These are phyloP conservation scores for Tetracladium maxilliforme DNA, from an alignment of 2,329 filamentous ascomycete genomes.

Conservation along the genomic window DNA sequence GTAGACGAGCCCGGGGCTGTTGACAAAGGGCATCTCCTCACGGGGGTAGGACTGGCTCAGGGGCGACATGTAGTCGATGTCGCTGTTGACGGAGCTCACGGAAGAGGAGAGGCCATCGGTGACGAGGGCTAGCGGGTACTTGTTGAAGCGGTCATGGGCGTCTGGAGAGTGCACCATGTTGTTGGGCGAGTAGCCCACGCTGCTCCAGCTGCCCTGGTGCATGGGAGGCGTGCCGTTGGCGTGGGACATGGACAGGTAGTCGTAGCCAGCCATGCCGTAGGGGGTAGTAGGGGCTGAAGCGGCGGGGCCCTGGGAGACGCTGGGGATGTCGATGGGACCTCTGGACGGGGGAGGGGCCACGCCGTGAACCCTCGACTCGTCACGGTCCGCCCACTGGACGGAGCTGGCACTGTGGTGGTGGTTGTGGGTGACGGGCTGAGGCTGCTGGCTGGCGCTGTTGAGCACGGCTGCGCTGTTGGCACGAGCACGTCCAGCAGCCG, in stretches of 20 bases:
- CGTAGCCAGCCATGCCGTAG: no score
- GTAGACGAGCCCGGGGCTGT: conserved; percentile 41
- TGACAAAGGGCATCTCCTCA: conserved; percentile 40
- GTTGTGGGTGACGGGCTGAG: conserved; percentile 12
- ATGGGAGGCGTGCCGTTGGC: no score
- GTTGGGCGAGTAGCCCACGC: conserved; percentile 24
- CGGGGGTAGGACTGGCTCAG: conserved; percentile 36
- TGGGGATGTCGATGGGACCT: no score
- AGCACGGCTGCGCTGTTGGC: conserved; percentile 1
- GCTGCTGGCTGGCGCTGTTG: conserved; percentile 8
- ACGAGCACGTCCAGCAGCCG: background rate
- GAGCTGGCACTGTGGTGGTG: conserved; percentile 33
- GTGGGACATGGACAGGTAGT: no score
- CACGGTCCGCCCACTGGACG: conserved; percentile 28
- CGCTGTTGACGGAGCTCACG: conserved; percentile 20
- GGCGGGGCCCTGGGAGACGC: no score
- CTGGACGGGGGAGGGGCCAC: no score
- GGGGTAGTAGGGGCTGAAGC: no score
- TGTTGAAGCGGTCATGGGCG: conserved; percentile 31
- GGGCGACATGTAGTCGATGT: conserved; percentile 43
- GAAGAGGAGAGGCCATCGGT: conserved; percentile 34
- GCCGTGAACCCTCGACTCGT: no score
- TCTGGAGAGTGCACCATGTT: conserved; percentile 30
- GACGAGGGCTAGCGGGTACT: conserved; percentile 3
- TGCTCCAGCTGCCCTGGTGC: conserved; percentile 27